A percentile compares a stretch with the other conserved stretches of the same genome.
These are phyloP conservation scores for Incumbomyces delicatus DNA, from an alignment of 2,329 filamentous ascomycete genomes.

Conservation along the genomic window DNA sequence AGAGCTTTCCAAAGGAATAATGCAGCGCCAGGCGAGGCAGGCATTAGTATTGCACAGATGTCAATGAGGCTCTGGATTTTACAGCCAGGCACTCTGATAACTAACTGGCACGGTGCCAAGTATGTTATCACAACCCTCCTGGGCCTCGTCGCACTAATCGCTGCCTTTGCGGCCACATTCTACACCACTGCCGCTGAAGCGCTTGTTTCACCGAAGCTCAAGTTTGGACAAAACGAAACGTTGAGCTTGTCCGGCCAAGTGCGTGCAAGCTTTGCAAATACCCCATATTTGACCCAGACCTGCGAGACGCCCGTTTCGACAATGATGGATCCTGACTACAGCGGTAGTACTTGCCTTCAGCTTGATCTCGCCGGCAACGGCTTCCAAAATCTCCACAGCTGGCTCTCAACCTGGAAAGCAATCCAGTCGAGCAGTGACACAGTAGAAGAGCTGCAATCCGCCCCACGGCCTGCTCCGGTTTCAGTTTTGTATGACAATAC, in stretches of 20 bases:
- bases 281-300: slow-evolving; percentile 41
- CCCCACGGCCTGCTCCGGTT: slow-evolving; percentile 48
- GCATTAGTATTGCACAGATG: slow-evolving; percentile 66
- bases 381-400: slow-evolving; percentile 60
- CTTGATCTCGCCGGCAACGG: slow-evolving; percentile 59
- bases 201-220: slow-evolving; percentile 63
- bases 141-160: slow-evolving; percentile 54
- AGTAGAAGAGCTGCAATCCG: slow-evolving; percentile 25
- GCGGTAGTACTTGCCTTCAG: slow-evolving; percentile 51
- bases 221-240: slow-evolving; percentile 44
- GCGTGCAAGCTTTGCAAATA: slow-evolving; percentile 54
- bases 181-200: slow-evolving; percentile 71
- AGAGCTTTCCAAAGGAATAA: slow-evolving; percentile 53
- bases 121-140: slow-evolving; percentile 56
- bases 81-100: slow-evolving; percentile 63
- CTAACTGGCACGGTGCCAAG: slow-evolving; percentile 55
- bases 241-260: slow-evolving; percentile 48
- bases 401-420: slow-evolving; percentile 46
- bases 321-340: slow-evolving; percentile 28
- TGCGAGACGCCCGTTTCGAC: slow-evolving; percentile 54
- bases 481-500: slow-evolving; percentile 63
- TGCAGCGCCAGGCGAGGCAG: slow-evolving; percentile 27
- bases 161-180: slow-evolving; percentile 56
- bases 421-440: slow-evolving; percentile 38
- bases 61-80: slow-evolving; percentile 68